These are phyloP conservation scores for Camelina neglecta DNA, from an alignment of 345 rosid species.

Conservation along the genomic window DNA sequence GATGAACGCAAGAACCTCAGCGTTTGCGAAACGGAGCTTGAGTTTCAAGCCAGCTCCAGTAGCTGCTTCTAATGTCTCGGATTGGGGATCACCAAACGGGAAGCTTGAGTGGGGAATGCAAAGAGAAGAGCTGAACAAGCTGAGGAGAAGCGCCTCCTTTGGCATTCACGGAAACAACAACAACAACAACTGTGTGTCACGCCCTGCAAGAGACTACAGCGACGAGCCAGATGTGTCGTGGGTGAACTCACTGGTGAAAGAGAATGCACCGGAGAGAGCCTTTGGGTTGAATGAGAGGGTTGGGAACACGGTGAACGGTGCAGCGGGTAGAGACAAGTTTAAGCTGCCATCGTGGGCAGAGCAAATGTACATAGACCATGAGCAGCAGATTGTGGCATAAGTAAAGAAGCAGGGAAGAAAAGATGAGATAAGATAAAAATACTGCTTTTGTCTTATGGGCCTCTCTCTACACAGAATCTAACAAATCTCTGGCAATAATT, in stretches of 20 bases:
- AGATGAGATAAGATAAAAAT: neutral
- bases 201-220: slow-evolving; percentile 40
- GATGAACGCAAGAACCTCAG: slow-evolving; percentile 90
- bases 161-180: slow-evolving; percentile 60
- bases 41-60: slow-evolving; percentile 68
- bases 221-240: slow-evolving; percentile 93
- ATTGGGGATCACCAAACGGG: slow-evolving; percentile 86
- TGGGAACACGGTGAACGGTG: slow-evolving; percentile 46
- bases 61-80: slow-evolving; percentile 59
- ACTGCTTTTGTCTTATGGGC: slow-evolving; percentile 21
- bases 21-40: slow-evolving; percentile 85
- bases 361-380: slow-evolving; percentile 87
- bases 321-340: slow-evolving; percentile 45
- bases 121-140: slow-evolving; percentile 83
- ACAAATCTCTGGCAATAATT: slow-evolving; percentile 39
- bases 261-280: slow-evolving; percentile 54
- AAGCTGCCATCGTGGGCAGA: slow-evolving; percentile 75
- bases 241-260: slow-evolving; percentile 88
- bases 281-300: slow-evolving; percentile 49
- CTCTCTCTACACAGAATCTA: slow-evolving; percentile 41
- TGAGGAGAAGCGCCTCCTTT: slow-evolving; percentile 82
- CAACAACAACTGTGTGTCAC: slow-evolving; percentile 22
- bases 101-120: slow-evolving; percentile 90
- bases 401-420: slow-evolving; percentile 11
- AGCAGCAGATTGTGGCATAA: slow-evolving; percentile 84